Evolutionary conservation across 2,329 filamentous ascomycete genomes (phyloP), one percentile per base, ranked within the genome.

Genomic region (Fusarium continuum): DNA sequence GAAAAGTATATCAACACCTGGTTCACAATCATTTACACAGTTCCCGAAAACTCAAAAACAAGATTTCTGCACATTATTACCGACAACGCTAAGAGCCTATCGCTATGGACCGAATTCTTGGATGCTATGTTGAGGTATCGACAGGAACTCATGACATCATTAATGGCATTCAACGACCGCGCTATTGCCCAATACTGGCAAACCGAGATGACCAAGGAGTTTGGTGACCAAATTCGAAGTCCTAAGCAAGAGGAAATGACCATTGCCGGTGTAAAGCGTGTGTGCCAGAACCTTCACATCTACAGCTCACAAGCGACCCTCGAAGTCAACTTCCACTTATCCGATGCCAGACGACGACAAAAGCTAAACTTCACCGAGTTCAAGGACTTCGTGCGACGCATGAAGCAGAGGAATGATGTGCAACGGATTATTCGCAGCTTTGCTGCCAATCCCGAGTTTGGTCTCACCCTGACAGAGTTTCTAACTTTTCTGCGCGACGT

Each of bases 11-110:
- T 93, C 69, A 78, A 83, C 8, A 86, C 87, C 13, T 96, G 93
- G 85, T 94, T 98, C 72, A 96, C 93, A 23, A 92, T 99, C 65
- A 85, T 97, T 48, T 97, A 97, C 75, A 86, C 88, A 1, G 85
- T 92, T 31, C 88, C 90, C 0, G 91, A 92, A 68, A 90, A 89
- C 60, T 89, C 89, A 8, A 94, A 92, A 73, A 89, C 88, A 70
- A 97, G 97, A 76, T 89, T 89, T 8, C 87, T 98, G 80, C 93
- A 98, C 75, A 83, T 99, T 46, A 88, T 97, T 54, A 92, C 93
- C 22, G 89, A 89, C 10, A 88, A 90, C 60, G 82, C 88, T 40
- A 85, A 88, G 65, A 86, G 88, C 8, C 90, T 94, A 69, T 82
- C 87, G 25, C 82, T 91, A 22, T 98, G 94, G 95, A 92, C 89